These are phyloP conservation scores for Euclidium syriacum DNA, from an alignment of 345 rosid genomes.

Conservation along the genomic window DNA sequence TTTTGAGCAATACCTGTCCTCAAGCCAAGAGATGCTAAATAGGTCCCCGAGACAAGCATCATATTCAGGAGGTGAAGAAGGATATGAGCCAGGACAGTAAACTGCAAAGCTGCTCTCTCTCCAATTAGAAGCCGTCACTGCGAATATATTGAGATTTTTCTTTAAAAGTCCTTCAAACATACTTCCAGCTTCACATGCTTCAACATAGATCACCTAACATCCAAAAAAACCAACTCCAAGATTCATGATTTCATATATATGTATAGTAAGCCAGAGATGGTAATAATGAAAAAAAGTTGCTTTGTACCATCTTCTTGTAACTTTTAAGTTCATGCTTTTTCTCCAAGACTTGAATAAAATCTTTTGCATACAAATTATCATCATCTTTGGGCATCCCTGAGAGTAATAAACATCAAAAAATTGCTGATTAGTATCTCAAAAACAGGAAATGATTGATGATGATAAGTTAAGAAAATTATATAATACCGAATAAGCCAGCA, in stretches of 20 bases:
- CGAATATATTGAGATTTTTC: conserved; percentile 33
- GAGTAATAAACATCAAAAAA: not conserved
- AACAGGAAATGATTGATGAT: not conserved
- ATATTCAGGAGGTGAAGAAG: conserved; percentile 25
- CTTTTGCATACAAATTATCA: conserved; percentile 26
- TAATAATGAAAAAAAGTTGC: too few relatives aligned
- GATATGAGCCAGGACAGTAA: conserved; percentile 36
- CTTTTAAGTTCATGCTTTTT: conserved; percentile 34
- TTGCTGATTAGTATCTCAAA: not conserved
- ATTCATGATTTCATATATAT: not conserved
- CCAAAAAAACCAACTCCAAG: not conserved
- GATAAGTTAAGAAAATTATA: not conserved
- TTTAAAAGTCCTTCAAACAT: conserved; percentile 57
- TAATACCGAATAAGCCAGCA: conserved; percentile 42
- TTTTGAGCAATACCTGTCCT: conserved; percentile 88
- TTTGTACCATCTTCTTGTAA: conserved; percentile 48
- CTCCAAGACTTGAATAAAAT: conserved; percentile 43
- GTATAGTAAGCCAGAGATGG: not conserved
- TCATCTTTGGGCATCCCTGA: conserved; percentile 44
- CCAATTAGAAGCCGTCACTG: conserved; percentile 56
- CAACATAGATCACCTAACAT: conserved; percentile 53
- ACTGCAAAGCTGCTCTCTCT: conserved; percentile 46
- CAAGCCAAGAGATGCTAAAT: conserved; percentile 78
- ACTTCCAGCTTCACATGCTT: conserved; percentile 70
- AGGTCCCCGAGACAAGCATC: conserved; percentile 55